phyloP scores from a whole-genome alignment of 2,329 filamentous ascomycete species.

The Pseudogymnoascus sp. region DNA sequence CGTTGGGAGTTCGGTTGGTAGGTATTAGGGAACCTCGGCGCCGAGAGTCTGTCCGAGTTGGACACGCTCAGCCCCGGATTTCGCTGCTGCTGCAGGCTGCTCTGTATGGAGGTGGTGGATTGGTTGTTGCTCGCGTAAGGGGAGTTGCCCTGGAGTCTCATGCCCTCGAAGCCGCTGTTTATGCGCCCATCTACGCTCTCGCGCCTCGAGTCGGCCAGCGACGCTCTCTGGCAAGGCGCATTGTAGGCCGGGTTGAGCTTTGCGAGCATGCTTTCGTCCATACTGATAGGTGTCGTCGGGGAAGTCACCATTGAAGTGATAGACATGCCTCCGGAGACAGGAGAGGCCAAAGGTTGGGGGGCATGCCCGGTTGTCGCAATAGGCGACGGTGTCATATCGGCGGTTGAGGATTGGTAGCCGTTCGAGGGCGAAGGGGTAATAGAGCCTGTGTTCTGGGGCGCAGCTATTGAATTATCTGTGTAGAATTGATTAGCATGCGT shows the following conservation, averaged over 20 bases:
- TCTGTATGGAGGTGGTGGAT: conserved; percentile 66
- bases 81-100: conserved; percentile 57
- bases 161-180: conserved; percentile 60
- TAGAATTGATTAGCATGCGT: background rate
- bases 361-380: conserved; percentile 36
- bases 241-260: conserved; percentile 18
- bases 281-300: conserved; percentile 38
- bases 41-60: conserved; percentile 36
- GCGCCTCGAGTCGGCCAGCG: conserved; percentile 41
- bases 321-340: conserved; percentile 50
- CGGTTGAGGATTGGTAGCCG: conserved; percentile 39
- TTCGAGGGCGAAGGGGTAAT: conserved; percentile 35
- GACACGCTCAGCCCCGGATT: conserved; percentile 43
- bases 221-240: conserved; percentile 15
- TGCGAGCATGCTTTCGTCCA: conserved; percentile 24
- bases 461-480: conserved; percentile 26
- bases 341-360: conserved; percentile 46
- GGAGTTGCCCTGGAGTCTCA: conserved; percentile 57
- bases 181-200: conserved; percentile 76
- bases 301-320: conserved; percentile 55
- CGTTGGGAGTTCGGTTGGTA: conserved; percentile 16
- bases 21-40: conserved; percentile 47
- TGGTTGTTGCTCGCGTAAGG: conserved; percentile 71
- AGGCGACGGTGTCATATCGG: conserved; percentile 56
- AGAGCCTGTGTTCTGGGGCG: conserved; percentile 32